These are phyloP conservation scores for Trichoderma guizhouense DNA, from an alignment of 2,329 filamentous ascomycete species.

Conservation along the genomic window DNA sequence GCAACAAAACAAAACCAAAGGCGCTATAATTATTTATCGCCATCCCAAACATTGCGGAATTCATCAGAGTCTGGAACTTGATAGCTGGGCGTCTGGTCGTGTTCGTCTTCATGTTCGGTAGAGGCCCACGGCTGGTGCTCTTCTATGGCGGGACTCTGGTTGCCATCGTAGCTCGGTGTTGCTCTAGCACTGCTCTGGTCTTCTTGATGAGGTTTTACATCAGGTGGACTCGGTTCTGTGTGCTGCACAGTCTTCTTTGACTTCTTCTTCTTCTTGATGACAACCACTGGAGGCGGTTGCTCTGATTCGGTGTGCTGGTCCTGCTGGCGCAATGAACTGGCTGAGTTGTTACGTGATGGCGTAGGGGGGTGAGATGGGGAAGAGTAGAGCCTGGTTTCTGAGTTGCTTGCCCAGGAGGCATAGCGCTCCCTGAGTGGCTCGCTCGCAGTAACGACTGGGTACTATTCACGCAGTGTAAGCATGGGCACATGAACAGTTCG, in stretches of 20 bases:
- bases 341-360: constrained; percentile 26
- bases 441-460: constrained; percentile 83
- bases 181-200: constrained; percentile 18
- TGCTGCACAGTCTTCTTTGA: constrained; percentile 35
- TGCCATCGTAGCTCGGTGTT: background rate
- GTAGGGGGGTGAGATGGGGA: background rate
- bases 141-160: constrained; percentile 15
- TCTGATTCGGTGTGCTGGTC: constrained; percentile 26
- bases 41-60: constrained; percentile 46
- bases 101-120: constrained; percentile 16
- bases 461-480: constrained; percentile 49
- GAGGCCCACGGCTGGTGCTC: constrained; percentile 20
- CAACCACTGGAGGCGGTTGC: constrained; percentile 30
- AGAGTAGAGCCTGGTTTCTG: constrained; percentile 7
- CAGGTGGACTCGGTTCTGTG: constrained; percentile 30
- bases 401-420: constrained; percentile 19
- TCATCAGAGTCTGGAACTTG: constrained; percentile 40
- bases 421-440: constrained; percentile 70
- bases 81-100: constrained; percentile 25
- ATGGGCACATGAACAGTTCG: constrained; percentile 21
- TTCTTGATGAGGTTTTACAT: constrained; percentile 27
- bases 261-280: constrained; percentile 41
- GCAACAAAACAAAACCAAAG: background rate
- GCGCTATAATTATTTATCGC: background rate
- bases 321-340: constrained; percentile 27